phyloP scores from a whole-genome alignment of 179 eudicot species.

The Corrigiola litoralis region DNA sequence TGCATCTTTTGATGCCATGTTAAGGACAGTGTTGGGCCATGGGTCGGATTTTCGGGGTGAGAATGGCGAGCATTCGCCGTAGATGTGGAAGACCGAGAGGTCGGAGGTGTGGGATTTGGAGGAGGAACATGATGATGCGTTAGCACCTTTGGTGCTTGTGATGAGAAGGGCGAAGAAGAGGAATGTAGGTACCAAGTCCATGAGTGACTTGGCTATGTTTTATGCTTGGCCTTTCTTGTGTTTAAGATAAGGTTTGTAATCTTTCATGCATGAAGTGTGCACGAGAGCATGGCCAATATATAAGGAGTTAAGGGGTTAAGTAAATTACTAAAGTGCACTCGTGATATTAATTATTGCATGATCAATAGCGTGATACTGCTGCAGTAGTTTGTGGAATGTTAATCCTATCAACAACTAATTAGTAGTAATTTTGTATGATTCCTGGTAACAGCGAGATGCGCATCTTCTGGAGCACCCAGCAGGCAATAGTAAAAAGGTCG shows the following conservation, averaged over 20 bases:
- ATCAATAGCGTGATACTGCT: background rate
- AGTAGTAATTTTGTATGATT: background rate
- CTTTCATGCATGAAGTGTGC: conserved; percentile 3
- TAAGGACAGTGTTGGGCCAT: conserved; percentile 51
- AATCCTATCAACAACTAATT: background rate
- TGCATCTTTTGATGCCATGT: conserved; percentile 80
- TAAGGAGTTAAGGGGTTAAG: background rate
- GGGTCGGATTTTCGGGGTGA: conserved; percentile 37
- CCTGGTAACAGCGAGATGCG: background rate
- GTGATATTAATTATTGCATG: background rate
- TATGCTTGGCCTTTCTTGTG: background rate
- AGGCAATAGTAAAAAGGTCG: background rate
- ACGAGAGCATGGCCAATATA: conserved; percentile 12
- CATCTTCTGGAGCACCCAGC: background rate
- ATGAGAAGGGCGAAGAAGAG: conserved; percentile 33
- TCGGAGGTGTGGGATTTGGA: conserved; percentile 38
- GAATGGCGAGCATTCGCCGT: conserved; percentile 82
- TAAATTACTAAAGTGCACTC: conserved; percentile 12
- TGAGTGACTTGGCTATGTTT: conserved; percentile 18
- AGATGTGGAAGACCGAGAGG: conserved; percentile 61
- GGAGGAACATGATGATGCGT: conserved; percentile 40
- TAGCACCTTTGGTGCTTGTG: conserved; percentile 28
- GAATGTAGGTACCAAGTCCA: conserved; percentile 31
- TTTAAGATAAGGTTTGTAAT: conserved; percentile 25
- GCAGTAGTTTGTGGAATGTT: background rate